These are phyloP conservation scores for Lyophyllum shimeji DNA, from an alignment of 768 basidiomycete genomes.

Conservation along the genomic window DNA sequence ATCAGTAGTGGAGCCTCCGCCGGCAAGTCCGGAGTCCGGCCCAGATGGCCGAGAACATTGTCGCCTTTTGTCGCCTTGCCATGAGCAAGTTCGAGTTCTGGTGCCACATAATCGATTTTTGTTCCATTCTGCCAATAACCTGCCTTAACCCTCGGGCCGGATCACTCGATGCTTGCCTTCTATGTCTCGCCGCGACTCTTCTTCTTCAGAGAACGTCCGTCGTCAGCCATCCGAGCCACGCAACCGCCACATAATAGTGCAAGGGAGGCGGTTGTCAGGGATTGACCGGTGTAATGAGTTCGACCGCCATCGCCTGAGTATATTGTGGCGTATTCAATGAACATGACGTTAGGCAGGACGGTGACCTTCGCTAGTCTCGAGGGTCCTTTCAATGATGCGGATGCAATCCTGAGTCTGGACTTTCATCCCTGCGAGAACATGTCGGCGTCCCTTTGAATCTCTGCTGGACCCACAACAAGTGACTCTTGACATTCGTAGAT, in stretches of 20 bases:
- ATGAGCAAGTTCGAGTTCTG: too few relatives aligned
- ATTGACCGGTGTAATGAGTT: background rate
- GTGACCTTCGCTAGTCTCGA: background rate
- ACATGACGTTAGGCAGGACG: background rate
- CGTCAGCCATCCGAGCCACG: too few relatives aligned
- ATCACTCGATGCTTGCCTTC: background rate
- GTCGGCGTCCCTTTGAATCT: background rate
- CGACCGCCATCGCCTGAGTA: background rate
- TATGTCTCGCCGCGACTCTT: background rate
- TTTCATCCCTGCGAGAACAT: background rate
- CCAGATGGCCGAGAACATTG: background rate
- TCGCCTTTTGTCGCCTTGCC: background rate
- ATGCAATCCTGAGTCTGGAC: background rate
- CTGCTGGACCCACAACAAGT: too few relatives aligned
- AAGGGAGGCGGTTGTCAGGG: background rate
- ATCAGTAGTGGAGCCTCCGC: background rate
- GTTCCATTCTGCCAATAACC: background rate
- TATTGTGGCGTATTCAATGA: conserved; percentile 2
- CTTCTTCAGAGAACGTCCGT: too few relatives aligned
- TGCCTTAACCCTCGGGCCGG: background rate
- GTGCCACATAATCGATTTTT: background rate
- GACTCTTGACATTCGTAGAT: too few relatives aligned
- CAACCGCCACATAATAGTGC: background rate
- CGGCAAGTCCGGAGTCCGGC: background rate
- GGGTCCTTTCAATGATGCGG: background rate